These are phyloP conservation scores for Ogataea minuta DNA, from an alignment of 805 yeast genomes.

Conservation along the genomic window DNA sequence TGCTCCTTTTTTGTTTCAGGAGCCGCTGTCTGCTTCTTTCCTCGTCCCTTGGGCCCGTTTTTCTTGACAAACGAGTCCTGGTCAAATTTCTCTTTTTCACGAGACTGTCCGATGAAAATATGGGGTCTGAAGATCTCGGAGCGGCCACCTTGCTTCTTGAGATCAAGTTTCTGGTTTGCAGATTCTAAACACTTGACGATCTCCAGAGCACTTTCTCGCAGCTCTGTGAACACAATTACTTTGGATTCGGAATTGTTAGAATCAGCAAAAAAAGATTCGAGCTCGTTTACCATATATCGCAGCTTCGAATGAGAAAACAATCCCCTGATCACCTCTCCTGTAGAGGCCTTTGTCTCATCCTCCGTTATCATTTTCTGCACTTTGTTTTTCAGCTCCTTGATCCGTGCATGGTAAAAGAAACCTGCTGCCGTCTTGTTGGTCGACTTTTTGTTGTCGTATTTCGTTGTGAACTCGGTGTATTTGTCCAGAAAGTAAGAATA, in stretches of 20 bases:
- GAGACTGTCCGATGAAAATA: constrained; percentile 90
- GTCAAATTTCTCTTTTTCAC: constrained; percentile 67
- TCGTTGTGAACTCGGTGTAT: constrained; percentile 54
- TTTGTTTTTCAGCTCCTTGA: constrained; percentile 42
- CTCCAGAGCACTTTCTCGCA: constrained; percentile 86
- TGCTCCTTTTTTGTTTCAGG: constrained; percentile 32
- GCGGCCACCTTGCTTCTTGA: constrained; percentile 26
- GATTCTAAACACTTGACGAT: constrained; percentile 65
- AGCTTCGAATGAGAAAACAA: constrained; percentile 70
- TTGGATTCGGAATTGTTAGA: constrained; percentile 51
- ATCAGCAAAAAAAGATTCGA: constrained; percentile 51
- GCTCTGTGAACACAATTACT: constrained; percentile 85
- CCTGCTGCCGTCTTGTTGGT: constrained; percentile 60
- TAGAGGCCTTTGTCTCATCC: constrained; percentile 25
- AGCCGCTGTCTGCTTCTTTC: constrained; percentile 30
- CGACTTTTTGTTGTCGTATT: constrained; percentile 54
- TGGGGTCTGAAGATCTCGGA: constrained; percentile 56
- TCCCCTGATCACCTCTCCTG: constrained; percentile 27
- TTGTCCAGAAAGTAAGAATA: constrained; percentile 63
- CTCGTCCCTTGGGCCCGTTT: constrained; percentile 40
- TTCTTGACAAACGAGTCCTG: constrained; percentile 48
- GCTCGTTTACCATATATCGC: constrained; percentile 53
- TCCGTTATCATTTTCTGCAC: constrained; percentile 43
- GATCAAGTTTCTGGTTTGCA: constrained; percentile 21
- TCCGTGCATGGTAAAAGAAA: constrained; percentile 53